A percentile compares a stretch with the other conserved stretches of the same genome.
These are phyloP conservation scores for Plasmodium billcollinsi DNA, from an alignment of 169 alveolate genomes.

Conservation along the genomic window DNA sequence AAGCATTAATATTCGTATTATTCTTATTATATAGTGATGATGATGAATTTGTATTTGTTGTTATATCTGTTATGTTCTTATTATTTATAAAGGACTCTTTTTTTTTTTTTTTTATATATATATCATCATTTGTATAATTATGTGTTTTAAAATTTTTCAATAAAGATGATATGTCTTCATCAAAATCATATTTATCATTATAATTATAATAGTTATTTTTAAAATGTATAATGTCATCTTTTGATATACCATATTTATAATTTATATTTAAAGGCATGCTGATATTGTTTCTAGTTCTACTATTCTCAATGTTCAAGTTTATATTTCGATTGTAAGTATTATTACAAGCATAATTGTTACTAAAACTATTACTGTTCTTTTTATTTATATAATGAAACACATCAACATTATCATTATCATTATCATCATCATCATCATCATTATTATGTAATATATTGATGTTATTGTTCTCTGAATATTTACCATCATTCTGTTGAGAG, in stretches of 20 bases:
- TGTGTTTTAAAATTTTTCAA: no score
- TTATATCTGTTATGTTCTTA: no score
- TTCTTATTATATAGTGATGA: no score
- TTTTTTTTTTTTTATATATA: no score
- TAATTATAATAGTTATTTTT: no score
- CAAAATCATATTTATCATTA: no score
- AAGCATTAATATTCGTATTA: no score
- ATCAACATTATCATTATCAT: background rate
- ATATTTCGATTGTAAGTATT: background rate
- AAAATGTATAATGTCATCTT: no score
- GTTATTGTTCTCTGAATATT: background rate
- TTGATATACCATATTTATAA: background rate
- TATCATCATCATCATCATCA: background rate
- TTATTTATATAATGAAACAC: background rate
- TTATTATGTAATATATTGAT: background rate
- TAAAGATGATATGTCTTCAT: no score
- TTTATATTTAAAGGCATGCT: background rate
- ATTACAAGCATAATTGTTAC: background rate
- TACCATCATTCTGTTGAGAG: background rate
- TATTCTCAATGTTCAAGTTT: background rate
- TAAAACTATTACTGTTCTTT: background rate
- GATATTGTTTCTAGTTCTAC: background rate
- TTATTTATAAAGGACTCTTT: no score
- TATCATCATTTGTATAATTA: no score
- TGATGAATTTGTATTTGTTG: no score